Percentiles rank a stretch among this genome's conserved stretches.
Evolutionary conservation across 139 green algal genomes (phyloP).

Genomic region (Pseudopediastrum boryanum): DNA sequence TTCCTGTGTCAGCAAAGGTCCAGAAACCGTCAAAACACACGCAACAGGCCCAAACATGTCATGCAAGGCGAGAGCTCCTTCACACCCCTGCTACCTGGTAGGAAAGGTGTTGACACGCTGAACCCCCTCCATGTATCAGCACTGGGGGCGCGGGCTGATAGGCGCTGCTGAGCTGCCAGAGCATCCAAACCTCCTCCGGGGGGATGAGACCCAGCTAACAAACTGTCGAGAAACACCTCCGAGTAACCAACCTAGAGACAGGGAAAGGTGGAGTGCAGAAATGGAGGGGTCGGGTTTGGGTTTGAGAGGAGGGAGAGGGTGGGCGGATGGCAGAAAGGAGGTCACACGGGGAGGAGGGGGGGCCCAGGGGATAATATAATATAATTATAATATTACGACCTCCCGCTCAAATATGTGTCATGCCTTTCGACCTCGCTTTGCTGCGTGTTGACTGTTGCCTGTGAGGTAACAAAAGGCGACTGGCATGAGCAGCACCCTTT

Average conservation of each 20-base stretch:
- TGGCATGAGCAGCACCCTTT: no score
- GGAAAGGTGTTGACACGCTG: conserved; percentile 63
- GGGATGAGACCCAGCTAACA: neutral
- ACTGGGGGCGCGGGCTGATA: conserved; percentile 32
- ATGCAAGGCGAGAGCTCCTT: neutral
- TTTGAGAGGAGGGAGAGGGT: neutral
- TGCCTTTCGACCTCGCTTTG: no score
- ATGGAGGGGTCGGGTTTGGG: neutral
- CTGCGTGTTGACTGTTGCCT: no score
- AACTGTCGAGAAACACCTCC: neutral
- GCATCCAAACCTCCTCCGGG: neutral
- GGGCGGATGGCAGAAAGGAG: neutral
- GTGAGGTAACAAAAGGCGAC: no score
- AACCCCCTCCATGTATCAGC: conserved; percentile 66
- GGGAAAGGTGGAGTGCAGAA: neutral
- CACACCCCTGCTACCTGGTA: conserved; percentile 49
- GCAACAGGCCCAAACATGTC: neutral
- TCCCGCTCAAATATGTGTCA: neutral
- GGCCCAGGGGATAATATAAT: neutral
- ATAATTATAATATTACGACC: neutral
- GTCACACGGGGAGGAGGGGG: neutral
- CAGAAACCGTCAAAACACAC: neutral
- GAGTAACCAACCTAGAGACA: neutral
- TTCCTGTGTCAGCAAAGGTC: neutral
- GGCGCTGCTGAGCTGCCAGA: neutral